Percentiles rank a stretch among this genome's conserved stretches.
These are phyloP conservation scores for Abrus pulchellus DNA, from an alignment of 306 rosid species.

Conservation along the genomic window DNA sequence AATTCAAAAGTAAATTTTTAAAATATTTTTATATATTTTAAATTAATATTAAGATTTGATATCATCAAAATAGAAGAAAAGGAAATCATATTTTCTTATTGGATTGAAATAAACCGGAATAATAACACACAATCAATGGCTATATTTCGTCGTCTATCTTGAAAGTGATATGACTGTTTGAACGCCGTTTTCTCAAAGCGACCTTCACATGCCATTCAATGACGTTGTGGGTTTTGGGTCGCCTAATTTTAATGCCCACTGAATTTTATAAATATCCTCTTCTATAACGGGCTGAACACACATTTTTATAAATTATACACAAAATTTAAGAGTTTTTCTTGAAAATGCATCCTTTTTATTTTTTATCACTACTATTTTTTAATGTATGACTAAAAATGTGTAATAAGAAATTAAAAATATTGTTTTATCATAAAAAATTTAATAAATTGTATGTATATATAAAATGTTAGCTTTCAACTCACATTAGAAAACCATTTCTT, in stretches of 20 bases:
- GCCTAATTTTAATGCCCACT: slow-evolving; percentile 20
- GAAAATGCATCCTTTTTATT: background rate
- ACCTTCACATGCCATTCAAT: slow-evolving; percentile 41
- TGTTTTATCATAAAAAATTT: no score
- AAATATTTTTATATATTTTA: no score
- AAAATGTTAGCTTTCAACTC: no score
- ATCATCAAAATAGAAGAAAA: no score
- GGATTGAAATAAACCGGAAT: background rate
- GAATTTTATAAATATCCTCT: slow-evolving; percentile 27
- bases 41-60: no score
- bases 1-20: no score
- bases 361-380: no score
- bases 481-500: no score
- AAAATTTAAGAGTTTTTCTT: background rate
- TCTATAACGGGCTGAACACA: slow-evolving; percentile 5
- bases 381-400: no score
- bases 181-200: slow-evolving; percentile 27
- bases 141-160: background rate
- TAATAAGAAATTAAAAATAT: no score
- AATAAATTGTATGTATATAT: no score
- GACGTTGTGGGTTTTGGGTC: slow-evolving; percentile 23
- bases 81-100: no score
- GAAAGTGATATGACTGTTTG: background rate
- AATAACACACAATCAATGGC: background rate
- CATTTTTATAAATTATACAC: background rate